These are phyloP conservation scores for Mikania micrantha DNA, from an alignment of 129 eudicot genomes.

Conservation along the genomic window DNA sequence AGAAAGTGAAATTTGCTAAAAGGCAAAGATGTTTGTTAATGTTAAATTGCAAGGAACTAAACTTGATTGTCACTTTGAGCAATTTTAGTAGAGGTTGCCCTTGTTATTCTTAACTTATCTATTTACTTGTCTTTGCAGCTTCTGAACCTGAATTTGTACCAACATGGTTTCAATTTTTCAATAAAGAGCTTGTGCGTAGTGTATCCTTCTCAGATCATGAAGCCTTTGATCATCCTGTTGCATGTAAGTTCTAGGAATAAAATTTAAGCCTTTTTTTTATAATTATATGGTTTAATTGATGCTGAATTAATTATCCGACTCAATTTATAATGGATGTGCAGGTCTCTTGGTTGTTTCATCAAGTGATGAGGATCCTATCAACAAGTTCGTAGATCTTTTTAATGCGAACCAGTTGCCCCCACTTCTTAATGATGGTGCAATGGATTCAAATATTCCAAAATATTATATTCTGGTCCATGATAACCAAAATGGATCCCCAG, in stretches of 20 bases:
- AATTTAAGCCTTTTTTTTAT: background rate
- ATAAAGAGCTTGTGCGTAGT: constrained; percentile 68
- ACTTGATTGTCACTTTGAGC: background rate
- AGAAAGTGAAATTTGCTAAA: background rate
- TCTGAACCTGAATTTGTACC: constrained; percentile 59
- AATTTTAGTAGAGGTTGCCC: background rate
- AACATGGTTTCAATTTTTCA: constrained; percentile 74
- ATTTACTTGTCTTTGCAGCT: constrained; percentile 40
- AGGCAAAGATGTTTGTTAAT: constrained; percentile 5
- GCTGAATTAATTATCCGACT: background rate
- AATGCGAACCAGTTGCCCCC: constrained; percentile 71
- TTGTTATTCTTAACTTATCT: background rate
- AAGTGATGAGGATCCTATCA: constrained; percentile 71
- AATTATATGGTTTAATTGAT: background rate
- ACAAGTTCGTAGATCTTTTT: constrained; percentile 83
- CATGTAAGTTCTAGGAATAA: constrained; percentile 48
- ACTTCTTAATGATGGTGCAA: constrained; percentile 75
- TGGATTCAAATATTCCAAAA: constrained; percentile 92
- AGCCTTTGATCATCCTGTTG: constrained; percentile 97
- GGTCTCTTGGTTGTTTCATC: constrained; percentile 96
- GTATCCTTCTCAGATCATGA: constrained; percentile 95
- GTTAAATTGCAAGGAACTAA: constrained; percentile 7
- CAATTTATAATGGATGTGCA: constrained; percentile 24
- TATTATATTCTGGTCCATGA: constrained; percentile 78
- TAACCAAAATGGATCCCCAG: constrained; percentile 59